These are phyloP conservation scores for Colletotrichum neosansevieriae DNA, from an alignment of 2,329 filamentous ascomycete genomes.

Conservation along the genomic window DNA sequence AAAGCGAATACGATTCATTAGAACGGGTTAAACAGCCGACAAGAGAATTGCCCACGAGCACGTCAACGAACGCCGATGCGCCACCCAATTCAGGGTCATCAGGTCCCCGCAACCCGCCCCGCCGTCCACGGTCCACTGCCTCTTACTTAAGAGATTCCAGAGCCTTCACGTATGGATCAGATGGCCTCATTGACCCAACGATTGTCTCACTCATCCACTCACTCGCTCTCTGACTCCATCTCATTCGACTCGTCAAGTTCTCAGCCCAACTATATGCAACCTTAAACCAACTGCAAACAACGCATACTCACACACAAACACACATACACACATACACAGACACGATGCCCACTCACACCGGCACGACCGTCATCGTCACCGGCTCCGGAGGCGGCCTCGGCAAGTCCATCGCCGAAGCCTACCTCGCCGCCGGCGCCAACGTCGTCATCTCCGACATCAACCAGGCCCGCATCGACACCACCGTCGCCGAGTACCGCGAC, in stretches of 20 bases:
- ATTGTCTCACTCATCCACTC: not conserved
- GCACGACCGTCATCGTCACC: slow-evolving; percentile 49
- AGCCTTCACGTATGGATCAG: slow-evolving; percentile 1
- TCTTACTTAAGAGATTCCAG: slow-evolving; percentile 17
- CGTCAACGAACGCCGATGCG: not conserved
- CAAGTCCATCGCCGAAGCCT: slow-evolving; percentile 47
- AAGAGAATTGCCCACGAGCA: slow-evolving; percentile 6
- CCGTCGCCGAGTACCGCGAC: slow-evolving; percentile 30
- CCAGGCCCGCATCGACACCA: slow-evolving; percentile 32
- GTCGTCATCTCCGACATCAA: slow-evolving; percentile 51
- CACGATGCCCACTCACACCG: slow-evolving; percentile 29
- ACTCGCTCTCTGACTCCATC: not conserved
- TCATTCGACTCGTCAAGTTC: not conserved
- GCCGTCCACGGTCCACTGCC: slow-evolving; percentile 1
- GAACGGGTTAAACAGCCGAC: not conserved
- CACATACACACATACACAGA: not conserved
- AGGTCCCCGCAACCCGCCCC: slow-evolving; percentile 15
- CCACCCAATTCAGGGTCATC: slow-evolving; percentile 12
- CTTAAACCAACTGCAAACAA: not conserved
- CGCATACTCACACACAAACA: not conserved
- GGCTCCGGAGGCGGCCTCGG: slow-evolving; percentile 50
- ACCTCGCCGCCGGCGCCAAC: slow-evolving; percentile 48
- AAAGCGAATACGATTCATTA: slow-evolving; percentile 5
- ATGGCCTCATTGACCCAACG: not conserved
- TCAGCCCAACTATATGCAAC: not conserved